Evolutionary conservation across 2,329 filamentous ascomycete genomes (phyloP).

Genomic region (Fusarium miscanthi): DNA sequence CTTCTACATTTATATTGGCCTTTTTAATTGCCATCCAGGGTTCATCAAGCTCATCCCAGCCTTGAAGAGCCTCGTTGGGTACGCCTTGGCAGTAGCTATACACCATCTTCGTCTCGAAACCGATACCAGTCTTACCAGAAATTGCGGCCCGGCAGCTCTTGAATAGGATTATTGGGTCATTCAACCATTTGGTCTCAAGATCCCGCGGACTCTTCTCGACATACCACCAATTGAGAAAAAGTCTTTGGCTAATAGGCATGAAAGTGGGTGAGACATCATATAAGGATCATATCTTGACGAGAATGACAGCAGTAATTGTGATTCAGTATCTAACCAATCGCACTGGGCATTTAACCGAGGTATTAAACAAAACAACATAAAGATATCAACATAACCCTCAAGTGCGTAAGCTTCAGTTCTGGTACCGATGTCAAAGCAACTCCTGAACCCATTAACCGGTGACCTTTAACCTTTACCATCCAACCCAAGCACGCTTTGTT

Average conservation of each 20-base stretch:
- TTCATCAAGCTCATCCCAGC: slow-evolving; percentile 77
- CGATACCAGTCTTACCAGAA: slow-evolving; percentile 59
- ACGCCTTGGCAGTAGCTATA: slow-evolving; percentile 71
- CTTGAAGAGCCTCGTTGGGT: slow-evolving; percentile 79
- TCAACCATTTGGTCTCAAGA: slow-evolving; percentile 53
- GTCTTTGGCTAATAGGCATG: fast-evolving
- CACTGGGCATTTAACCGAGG: not conserved
- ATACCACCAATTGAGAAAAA: slow-evolving; percentile 59
- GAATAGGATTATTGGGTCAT: slow-evolving; percentile 78
- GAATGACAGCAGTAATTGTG: not conserved
- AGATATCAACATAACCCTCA: not conserved
- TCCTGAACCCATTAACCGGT: slow-evolving; percentile 21
- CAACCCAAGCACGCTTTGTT: not conserved
- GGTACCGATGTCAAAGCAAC: slow-evolving; percentile 19
- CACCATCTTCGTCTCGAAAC: not conserved
- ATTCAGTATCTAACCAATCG: not conserved
- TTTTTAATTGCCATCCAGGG: slow-evolving; percentile 73
- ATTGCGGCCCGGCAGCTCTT: slow-evolving; percentile 73
- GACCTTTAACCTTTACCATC: not conserved
- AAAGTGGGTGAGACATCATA: not conserved
- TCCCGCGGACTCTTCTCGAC: slow-evolving; percentile 69
- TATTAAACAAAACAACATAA: not conserved
- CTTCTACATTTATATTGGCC: slow-evolving; percentile 73
- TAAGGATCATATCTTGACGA: not conserved
- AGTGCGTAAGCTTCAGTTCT: slow-evolving; percentile 1